These are phyloP conservation scores for Mortierella sp. DNA, from an alignment of 371 early-diverging fungal species.

Conservation along the genomic window DNA sequence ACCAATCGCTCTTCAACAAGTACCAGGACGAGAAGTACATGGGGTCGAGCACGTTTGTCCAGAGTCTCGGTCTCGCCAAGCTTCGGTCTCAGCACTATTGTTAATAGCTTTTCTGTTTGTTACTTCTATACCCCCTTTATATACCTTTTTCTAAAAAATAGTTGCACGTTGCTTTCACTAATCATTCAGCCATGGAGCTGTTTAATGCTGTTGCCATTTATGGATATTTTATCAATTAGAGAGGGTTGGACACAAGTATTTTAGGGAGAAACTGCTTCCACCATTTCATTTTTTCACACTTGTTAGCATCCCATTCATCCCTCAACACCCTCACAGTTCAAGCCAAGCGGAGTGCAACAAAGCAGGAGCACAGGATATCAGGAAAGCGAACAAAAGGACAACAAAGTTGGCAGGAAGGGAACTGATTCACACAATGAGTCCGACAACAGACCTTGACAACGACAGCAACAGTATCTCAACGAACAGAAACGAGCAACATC, in stretches of 20 bases:
- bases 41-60: constrained; percentile 40
- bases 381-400: background rate
- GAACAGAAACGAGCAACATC: background rate
- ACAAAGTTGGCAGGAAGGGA: background rate
- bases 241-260: too few species aligned
- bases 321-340: too few species aligned
- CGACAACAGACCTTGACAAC: background rate
- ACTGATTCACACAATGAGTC: background rate
- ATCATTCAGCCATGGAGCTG: background rate
- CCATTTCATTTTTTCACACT: too few species aligned
- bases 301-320: too few species aligned
- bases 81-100: constrained; percentile 13
- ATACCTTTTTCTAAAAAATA: background rate
- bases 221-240: too few species aligned
- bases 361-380: background rate
- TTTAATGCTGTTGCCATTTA: background rate
- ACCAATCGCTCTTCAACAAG: constrained; percentile 25
- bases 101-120: background rate
- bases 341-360: background rate
- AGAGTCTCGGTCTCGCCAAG: constrained; percentile 24
- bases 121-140: background rate
- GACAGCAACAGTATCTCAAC: background rate
- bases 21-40: constrained; percentile 29
- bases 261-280: too few species aligned
- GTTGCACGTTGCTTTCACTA: background rate